A percentile compares a stretch with the other conserved stretches of the same genome.
Conservation (phyloP, 2,329 filamentous ascomycete species). For the Zymoseptoria ardabiliae region DNA sequence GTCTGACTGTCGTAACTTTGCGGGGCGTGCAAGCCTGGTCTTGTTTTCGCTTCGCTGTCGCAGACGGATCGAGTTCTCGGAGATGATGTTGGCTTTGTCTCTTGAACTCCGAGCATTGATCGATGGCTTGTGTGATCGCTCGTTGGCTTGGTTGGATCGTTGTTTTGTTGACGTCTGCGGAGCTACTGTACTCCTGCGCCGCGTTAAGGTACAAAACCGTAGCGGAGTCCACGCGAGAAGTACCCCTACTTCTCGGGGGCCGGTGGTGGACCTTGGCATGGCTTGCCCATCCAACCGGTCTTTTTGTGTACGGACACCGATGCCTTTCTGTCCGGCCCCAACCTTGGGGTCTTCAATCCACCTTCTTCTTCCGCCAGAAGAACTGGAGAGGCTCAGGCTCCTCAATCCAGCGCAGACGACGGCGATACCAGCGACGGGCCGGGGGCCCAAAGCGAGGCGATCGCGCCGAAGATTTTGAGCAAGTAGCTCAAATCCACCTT, state of each 20-base stretch:
- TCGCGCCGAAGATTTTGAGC: too few species aligned
- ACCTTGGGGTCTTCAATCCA: neutral
- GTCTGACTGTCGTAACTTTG: neutral
- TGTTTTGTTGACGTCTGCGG: neutral
- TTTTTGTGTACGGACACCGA: neutral
- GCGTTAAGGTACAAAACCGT: neutral
- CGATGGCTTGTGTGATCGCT: neutral
- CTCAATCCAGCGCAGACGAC: neutral
- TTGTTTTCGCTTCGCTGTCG: neutral
- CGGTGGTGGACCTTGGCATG: neutral
- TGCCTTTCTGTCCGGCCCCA: neutral
- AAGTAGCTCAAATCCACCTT: too few species aligned
- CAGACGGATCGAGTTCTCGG: neutral
- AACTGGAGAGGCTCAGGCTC: neutral
- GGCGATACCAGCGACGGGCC: too few species aligned
- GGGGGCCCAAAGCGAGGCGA: too few species aligned
- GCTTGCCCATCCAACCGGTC: neutral
- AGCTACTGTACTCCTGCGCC: neutral
- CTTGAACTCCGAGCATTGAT: neutral
- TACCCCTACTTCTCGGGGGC: neutral
- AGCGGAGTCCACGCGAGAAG: neutral
- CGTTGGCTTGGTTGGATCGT: too few species aligned
- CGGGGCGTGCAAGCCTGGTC: neutral
- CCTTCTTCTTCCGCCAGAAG: neutral
- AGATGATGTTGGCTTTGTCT: neutral